Base-by-base conservation (phyloP, 306 rosid genomes). In the Senna tora region DNA sequence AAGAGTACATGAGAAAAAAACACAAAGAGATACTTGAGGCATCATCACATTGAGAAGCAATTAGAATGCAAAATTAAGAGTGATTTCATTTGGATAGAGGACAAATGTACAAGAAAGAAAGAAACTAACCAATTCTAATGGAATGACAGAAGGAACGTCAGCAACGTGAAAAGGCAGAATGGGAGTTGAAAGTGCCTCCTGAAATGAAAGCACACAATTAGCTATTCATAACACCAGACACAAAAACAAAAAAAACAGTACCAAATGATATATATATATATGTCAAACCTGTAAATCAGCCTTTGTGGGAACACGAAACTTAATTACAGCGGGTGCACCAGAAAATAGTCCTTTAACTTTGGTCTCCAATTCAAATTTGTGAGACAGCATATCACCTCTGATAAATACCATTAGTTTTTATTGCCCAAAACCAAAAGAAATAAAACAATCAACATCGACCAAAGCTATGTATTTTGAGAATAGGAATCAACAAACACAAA, bases 341-440 rank as follows among this genome's bases (percentile, higher is more conserved):
- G 80, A 11, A 42, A 89, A 94, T 54, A 89, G 39, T 56, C 89
- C 91, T 85, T 89, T 87, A 14, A 77, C 10, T 71, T 84, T 94
- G 39, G 91, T 92, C 89, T 94, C 99, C 72, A 94, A 79, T 81
- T 91, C 96, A 82, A 91, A 91, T 41, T 90, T 65, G 88, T 91
- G 99, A 30, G 90, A 83, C 68, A 94, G 34, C 79, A 83, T 64
- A 45, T 81, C 97, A 42, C 93, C 93, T 65, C 99, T 94, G 90
- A 73, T n/a, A 78, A 77, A 54, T 30, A 45, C n/a, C 8, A 65
- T 15, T n/a, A n/a, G n/a, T n/a, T n/a, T 47, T 19, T 36, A 36
- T 36, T 5, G 8, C 5, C 39, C 39, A 36, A 36, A 36, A 36
- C 39, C 39, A 36, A 36, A 36, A 36, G 39, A 36, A 5, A 36